Base-by-base conservation (phyloP, 2,329 filamentous ascomycete species). In the Pseudopithomyces chartarum region DNA sequence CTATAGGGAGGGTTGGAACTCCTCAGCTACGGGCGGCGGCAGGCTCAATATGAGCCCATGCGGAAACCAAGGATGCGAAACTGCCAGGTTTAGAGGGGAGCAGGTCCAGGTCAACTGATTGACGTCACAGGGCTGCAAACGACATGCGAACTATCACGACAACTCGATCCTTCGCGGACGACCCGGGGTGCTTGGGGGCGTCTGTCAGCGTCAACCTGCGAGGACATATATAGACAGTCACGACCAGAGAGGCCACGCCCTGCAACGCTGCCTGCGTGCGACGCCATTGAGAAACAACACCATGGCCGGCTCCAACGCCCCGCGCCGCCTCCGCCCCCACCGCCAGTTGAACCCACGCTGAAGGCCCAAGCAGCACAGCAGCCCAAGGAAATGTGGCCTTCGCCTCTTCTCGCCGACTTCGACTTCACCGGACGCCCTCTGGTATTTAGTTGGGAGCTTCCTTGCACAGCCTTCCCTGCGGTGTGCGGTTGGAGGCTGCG, bases 381-480 rank as follows among this genome's bases (percentile, higher is more conserved):
- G 20, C 20, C 43, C 26, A 45, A 40, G 15, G 3, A 13, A 22
- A 46, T 45, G 17, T 22, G 3, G 22, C 49, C 46, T 59, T 57
- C 58, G 61, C 54, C 58, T 59, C 54, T 56, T 48, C 43, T 55
- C 56, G 20, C 38, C 15, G 23, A 2, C 11, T 20, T 6, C 8
- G 32, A 13, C 38, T 40, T 61, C 58, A 61, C 58, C 58, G 54
- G 61, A 57, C 34, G 43, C 13, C 22, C 22, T 50, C n/a, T 50
- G 23, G 10, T 36, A 43, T 40, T 49, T 44, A 17, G 51, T 38
- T n/a, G 29, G 22, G 22, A 48, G 36, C 6, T 32, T 15, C 39
- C 29, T 10, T 49, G 52, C 61, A 63, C 55, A 61, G 61, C 61
- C 61, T 23, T 50, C 34, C 34, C 50, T 44, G 48, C 60, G 58